These are phyloP conservation scores for Amanita rimosa DNA, from an alignment of 768 basidiomycete genomes.

Conservation along the genomic window DNA sequence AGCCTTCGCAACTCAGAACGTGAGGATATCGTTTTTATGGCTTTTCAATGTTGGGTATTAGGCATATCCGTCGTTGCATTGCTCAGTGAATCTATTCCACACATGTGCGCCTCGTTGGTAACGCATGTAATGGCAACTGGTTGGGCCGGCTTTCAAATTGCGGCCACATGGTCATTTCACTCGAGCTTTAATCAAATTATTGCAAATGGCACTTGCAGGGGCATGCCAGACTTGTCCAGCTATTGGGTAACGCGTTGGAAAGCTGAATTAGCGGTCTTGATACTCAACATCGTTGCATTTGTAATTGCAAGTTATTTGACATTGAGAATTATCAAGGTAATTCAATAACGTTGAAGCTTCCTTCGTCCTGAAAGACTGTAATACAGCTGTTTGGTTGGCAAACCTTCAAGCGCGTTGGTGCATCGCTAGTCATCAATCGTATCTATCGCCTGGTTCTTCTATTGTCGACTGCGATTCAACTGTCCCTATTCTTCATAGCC, in stretches of 20 bases:
- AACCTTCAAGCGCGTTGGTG: conserved; percentile 80
- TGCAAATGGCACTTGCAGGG: conserved; percentile 53
- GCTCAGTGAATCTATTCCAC: conserved; percentile 73
- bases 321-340: conserved; percentile 66
- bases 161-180: conserved; percentile 46
- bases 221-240: conserved; percentile 37
- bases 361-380: not conserved
- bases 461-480: conserved; percentile 61
- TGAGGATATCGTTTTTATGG: conserved; percentile 68
- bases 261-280: conserved; percentile 57
- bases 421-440: conserved; percentile 60
- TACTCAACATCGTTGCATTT: conserved; percentile 49
- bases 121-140: conserved; percentile 65
- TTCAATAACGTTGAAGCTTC: not conserved
- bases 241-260: conserved; percentile 54
- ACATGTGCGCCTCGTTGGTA: conserved; percentile 61
- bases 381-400: conserved; percentile 69
- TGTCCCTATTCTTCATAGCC: conserved; percentile 71
- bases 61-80: conserved; percentile 67
- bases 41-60: conserved; percentile 73
- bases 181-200: conserved; percentile 42
- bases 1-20: conserved; percentile 66
- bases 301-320: conserved; percentile 53
- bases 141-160: conserved; percentile 64
- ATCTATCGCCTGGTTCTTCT: conserved; percentile 63